These are phyloP conservation scores for Taphrina deformans DNA, from an alignment of 1,139 yeast genomes.

Conservation along the genomic window DNA sequence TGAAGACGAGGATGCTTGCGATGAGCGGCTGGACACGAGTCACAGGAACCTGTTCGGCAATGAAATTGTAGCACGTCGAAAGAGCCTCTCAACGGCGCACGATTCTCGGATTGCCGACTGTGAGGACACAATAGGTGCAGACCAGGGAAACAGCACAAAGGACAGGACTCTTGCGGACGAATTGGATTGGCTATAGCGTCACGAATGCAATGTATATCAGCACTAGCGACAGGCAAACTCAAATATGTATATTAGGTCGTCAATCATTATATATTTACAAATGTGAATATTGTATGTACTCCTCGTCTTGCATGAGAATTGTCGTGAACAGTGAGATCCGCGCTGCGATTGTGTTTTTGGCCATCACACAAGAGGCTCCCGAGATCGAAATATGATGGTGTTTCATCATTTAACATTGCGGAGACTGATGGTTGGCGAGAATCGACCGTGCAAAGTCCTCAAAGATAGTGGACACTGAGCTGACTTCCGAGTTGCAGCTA, in stretches of 20 bases:
- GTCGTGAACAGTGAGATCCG: too few species aligned
- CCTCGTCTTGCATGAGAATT: background rate
- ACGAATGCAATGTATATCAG: too few species aligned
- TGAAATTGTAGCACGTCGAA: constrained; percentile 5
- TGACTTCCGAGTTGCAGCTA: background rate
- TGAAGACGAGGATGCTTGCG: background rate
- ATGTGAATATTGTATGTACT: background rate
- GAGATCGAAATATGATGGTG: too few species aligned
- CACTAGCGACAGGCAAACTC: background rate
- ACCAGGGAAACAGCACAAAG: background rate
- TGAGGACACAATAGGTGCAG: background rate
- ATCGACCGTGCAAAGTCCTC: background rate
- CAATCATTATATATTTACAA: background rate
- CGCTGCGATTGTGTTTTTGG: too few species aligned
- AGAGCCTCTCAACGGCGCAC: background rate
- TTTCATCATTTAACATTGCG: background rate
- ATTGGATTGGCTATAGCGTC: constrained; percentile 8
- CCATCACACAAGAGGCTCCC: too few species aligned
- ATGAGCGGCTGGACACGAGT: background rate
- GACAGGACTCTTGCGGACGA: background rate
- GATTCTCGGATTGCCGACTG: background rate
- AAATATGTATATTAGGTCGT: background rate
- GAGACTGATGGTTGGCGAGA: background rate
- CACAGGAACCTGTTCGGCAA: constrained; percentile 1
- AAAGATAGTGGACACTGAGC: constrained; percentile 5